Base-by-base conservation (phyloP, 2,329 filamentous ascomycete genomes). In the Hyphodiscus sp. region DNA sequence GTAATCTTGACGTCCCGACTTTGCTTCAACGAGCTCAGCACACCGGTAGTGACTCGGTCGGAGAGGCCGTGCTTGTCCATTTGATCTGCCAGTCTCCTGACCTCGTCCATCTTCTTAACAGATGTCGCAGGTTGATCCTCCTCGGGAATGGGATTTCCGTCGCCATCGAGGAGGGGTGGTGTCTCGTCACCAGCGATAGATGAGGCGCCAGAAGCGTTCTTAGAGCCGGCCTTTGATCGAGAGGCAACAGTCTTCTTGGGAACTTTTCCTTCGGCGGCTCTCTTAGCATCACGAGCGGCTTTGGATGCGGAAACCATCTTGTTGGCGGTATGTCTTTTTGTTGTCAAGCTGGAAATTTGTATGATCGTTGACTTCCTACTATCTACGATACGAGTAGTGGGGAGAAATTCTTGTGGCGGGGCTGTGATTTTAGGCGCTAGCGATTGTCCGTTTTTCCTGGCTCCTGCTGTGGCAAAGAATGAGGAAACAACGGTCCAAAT, bases 1-100 rank as follows among this genome's bases (percentile, higher is more conserved):
- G 86, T 95, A 71, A 99, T 94, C 80, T 99, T 99, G 73, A 96
- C 90, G 74, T 99, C 94, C 74, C 89, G 87, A 76, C 88, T 95
- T 63, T 88, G 79, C 60, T 81, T 74, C 60, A 92, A 83, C 45
- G 94, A 99, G 41, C 91, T 80, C 58, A 99, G 79, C 53, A 99
- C 94, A 82, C 94, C 94, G 57, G 94, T 99, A 57, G 95, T 99
- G 72, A 99, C 94, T 73, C 94, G 88, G 74, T 99, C 94, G 15
- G 94, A 97, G 61, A 99, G 80, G 68, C 94, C 94, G 70, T 95
- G 83, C 76, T 95, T 89, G 76, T 99, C 94, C 81, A 96, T 87
- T 77, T 99, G 95, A 51, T 91, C 80, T 45, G 88, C 85, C 63
- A 99, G 81, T 70, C 91, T 91, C 77, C 91, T 87, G 61, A 96